Conservation (phyloP, 768 basidiomycete species). For the Gymnopilus dilepis region DNA sequence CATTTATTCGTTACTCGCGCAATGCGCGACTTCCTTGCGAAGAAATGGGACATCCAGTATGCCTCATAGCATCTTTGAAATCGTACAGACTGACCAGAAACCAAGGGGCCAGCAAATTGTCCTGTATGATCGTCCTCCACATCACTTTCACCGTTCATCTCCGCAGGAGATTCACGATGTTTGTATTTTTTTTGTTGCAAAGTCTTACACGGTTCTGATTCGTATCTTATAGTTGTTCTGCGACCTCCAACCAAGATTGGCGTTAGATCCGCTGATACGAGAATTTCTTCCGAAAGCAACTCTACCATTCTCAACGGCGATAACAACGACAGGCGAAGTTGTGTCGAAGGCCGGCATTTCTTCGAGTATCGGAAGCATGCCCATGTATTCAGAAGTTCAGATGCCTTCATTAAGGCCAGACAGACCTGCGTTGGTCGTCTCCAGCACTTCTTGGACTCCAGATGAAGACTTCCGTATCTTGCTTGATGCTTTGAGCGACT, state of each 20-base stretch:
- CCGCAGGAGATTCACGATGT: constrained; percentile 82
- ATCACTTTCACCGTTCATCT: constrained; percentile 75
- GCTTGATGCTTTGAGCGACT: constrained; percentile 70
- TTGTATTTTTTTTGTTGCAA: too few species aligned
- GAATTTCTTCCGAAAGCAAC: constrained; percentile 59
- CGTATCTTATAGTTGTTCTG: constrained; percentile 52
- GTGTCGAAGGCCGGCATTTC: constrained; percentile 17
- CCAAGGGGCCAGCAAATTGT: constrained; percentile 78
- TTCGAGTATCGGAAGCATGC: constrained; percentile 30
- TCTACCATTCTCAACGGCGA: constrained; percentile 62
- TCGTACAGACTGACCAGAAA: neutral
- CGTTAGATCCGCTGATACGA: constrained; percentile 36
- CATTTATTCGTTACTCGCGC: constrained; percentile 94
- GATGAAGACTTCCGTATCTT: constrained; percentile 95
- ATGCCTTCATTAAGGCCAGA: constrained; percentile 63
- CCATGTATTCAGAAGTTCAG: constrained; percentile 39
- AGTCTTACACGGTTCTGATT: neutral
- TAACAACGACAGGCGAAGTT: constrained; percentile 50
- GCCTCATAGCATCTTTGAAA: constrained; percentile 32
- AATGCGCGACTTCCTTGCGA: constrained; percentile 74
- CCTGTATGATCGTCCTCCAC: constrained; percentile 89
- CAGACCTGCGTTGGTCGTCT: constrained; percentile 86
- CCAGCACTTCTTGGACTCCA: constrained; percentile 96
- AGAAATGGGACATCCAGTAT: constrained; percentile 80
- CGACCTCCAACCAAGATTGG: constrained; percentile 47